Evolutionary conservation across 805 yeast genomes (phyloP).

Genomic region (Lachancea lanzarotensis): DNA sequence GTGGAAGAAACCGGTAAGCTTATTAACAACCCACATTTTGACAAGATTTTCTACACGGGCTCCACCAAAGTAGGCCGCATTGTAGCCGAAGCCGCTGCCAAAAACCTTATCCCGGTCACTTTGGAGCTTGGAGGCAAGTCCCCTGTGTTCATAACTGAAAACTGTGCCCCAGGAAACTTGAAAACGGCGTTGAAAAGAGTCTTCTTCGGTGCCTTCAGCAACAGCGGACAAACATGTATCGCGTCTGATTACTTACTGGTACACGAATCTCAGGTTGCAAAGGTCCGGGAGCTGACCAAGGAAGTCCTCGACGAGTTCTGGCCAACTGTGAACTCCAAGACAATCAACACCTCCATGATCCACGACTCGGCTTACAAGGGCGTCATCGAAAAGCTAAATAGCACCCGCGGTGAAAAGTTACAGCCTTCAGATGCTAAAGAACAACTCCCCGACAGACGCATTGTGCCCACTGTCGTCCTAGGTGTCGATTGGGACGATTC

Average conservation of each 20-base stretch:
- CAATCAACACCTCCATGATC: constrained; percentile 57
- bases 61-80: constrained; percentile 67
- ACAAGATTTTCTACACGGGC: constrained; percentile 85
- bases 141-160: constrained; percentile 64
- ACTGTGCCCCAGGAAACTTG: constrained; percentile 39
- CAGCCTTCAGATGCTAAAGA: constrained; percentile 42
- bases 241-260: constrained; percentile 78
- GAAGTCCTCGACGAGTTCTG: constrained; percentile 41
- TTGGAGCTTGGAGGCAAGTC: constrained; percentile 92
- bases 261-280: constrained; percentile 50
- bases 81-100: constrained; percentile 77
- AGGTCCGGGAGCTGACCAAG: constrained; percentile 39
- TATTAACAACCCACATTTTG: constrained; percentile 55
- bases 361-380: constrained; percentile 48
- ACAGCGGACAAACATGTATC: constrained; percentile 88
- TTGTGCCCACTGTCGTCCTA: constrained; percentile 69
- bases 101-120: constrained; percentile 69
- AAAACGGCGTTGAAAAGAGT: constrained; percentile 52
- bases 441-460: constrained; percentile 38
- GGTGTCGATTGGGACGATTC: constrained; percentile 61
- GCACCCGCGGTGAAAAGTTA: constrained; percentile 42
- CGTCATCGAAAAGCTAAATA: constrained; percentile 37
- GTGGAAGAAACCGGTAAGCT: constrained; percentile 54
- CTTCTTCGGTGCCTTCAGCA: constrained; percentile 70
- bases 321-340: constrained; percentile 32